Evolutionary conservation across 345 rosid genomes (phyloP).

Genomic region (Zanthoxylum bungeanum): DNA sequence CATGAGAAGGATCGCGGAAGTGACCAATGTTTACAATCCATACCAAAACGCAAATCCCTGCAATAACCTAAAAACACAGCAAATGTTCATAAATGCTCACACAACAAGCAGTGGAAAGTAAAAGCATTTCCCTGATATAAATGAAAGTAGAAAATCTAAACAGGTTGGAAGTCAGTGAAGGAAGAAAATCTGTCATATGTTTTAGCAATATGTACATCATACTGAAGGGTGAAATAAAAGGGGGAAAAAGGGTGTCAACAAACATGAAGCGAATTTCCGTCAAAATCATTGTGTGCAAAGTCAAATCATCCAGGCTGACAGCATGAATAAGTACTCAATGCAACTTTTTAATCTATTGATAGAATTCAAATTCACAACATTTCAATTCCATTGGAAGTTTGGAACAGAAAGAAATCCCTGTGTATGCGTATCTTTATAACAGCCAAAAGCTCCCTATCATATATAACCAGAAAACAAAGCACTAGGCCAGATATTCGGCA

Average conservation of each 20-base stretch:
- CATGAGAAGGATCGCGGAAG: constrained; percentile 94
- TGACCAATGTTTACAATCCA: constrained; percentile 99
- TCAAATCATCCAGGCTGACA: constrained; percentile 1
- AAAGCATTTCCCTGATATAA: background rate
- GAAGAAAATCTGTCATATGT: background rate
- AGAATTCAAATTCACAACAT: background rate
- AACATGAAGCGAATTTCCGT: background rate
- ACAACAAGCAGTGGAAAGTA: background rate
- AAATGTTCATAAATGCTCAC: constrained; percentile 3
- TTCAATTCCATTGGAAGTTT: background rate
- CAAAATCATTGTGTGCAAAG: background rate
- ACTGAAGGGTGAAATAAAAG: background rate
- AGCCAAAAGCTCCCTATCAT: background rate
- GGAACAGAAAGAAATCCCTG: background rate
- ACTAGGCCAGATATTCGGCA: background rate
- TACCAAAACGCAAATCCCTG: constrained; percentile 92
- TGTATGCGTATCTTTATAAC: background rate
- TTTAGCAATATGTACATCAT: background rate
- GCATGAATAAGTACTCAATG: background rate
- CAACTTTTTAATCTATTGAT: background rate
- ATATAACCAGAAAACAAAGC: background rate
- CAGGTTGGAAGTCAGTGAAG: background rate
- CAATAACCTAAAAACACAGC: constrained; percentile 70
- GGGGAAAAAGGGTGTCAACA: background rate
- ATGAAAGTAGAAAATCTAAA: background rate